These are phyloP conservation scores for Rutstroemia sp. DNA, from an alignment of 2,329 filamentous ascomycete species.

Conservation along the genomic window DNA sequence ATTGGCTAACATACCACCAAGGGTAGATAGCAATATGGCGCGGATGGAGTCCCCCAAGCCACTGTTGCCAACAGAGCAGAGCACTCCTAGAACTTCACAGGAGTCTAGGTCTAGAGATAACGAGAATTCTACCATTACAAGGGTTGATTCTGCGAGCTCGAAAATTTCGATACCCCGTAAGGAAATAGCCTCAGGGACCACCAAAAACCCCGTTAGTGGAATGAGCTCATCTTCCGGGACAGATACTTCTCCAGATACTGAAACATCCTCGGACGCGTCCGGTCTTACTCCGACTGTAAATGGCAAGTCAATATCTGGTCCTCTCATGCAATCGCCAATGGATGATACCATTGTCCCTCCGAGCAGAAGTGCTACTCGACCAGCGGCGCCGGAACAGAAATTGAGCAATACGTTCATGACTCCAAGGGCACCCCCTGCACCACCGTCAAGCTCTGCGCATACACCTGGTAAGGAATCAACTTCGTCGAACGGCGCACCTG, in stretches of 20 bases:
- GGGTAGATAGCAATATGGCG: constrained; percentile 7
- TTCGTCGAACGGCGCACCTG: constrained; percentile 30
- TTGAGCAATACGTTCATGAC: constrained; percentile 30
- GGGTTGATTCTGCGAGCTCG: constrained; percentile 50
- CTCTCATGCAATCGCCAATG: constrained; percentile 20
- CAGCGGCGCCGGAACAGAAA: constrained; percentile 36
- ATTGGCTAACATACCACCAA: constrained; percentile 17
- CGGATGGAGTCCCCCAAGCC: constrained; percentile 22
- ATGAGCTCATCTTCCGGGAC: constrained; percentile 23
- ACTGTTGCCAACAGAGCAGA: constrained; percentile 30
- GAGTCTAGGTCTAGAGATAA: constrained; percentile 53
- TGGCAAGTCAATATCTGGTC: constrained; percentile 28
- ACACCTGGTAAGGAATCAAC: constrained; percentile 36
- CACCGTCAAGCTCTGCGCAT: constrained; percentile 15
- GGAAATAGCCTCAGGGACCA: constrained; percentile 39
- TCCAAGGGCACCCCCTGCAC: constrained; percentile 29
- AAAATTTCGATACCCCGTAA: constrained; percentile 49
- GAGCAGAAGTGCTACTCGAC: constrained; percentile 26
- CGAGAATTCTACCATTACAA: constrained; percentile 34
- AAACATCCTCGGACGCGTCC: constrained; percentile 27
- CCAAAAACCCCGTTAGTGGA: constrained; percentile 21
- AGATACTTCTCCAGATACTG: constrained; percentile 28
- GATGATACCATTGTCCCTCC: constrained; percentile 23
- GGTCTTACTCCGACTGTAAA: constrained; percentile 26
- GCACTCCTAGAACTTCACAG: constrained; percentile 47